These are phyloP conservation scores for Vaccinium corymbosum DNA, from an alignment of 148 eudicot genomes.

Conservation along the genomic window DNA sequence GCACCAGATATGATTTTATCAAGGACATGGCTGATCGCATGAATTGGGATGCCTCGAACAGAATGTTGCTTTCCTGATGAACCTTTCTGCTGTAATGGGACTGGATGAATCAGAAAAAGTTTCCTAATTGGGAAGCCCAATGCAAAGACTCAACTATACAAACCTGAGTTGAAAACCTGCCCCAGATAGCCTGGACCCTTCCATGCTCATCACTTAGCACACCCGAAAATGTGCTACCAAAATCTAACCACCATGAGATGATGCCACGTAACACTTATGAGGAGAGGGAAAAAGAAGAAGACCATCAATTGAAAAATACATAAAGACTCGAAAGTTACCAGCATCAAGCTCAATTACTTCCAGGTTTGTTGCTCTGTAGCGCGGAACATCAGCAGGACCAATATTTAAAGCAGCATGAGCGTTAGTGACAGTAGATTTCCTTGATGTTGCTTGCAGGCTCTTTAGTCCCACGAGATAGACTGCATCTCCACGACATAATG, in stretches of 20 bases:
- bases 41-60: slow-evolving; percentile 88
- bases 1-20: slow-evolving; percentile 72
- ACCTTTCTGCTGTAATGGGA: slow-evolving; percentile 49
- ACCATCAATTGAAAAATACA: background rate
- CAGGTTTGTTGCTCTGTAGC: slow-evolving; percentile 92
- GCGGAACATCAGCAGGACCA: slow-evolving; percentile 83
- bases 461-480: slow-evolving; percentile 92
- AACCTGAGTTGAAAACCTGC: slow-evolving; percentile 98
- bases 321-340: slow-evolving; percentile 38
- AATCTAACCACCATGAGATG: slow-evolving; percentile 43
- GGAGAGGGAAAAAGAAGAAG: background rate
- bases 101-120: slow-evolving; percentile 21
- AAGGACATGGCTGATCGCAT: slow-evolving; percentile 74
- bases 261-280: background rate
- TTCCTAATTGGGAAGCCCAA: slow-evolving; percentile 4
- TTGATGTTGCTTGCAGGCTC: slow-evolving; percentile 85
- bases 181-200: slow-evolving; percentile 93
- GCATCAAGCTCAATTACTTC: slow-evolving; percentile 96
- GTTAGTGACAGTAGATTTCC: slow-evolving; percentile 87
- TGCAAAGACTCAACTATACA: slow-evolving; percentile 20
- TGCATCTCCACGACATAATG: slow-evolving; percentile 80
- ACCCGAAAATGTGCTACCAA: slow-evolving; percentile 92
- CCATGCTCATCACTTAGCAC: slow-evolving; percentile 84
- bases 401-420: slow-evolving; percentile 81
- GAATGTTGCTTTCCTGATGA: slow-evolving; percentile 64